Evolutionary conservation across 495 filamentous ascomycete genomes (phyloP).

Genomic region (Tuber magnatum): DNA sequence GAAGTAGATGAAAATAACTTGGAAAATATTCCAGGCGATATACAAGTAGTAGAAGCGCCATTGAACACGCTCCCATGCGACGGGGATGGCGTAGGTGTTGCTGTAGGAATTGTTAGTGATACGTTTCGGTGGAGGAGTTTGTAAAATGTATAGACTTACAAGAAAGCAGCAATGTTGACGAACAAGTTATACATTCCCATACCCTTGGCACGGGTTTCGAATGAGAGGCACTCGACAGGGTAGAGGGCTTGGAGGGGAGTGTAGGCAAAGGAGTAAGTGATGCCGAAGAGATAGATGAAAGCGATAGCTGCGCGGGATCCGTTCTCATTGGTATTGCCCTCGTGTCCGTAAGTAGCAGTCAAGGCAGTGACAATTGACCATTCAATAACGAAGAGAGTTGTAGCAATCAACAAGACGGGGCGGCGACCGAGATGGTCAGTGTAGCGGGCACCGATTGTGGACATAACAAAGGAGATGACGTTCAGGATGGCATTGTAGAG

Average conservation of each 20-base stretch:
- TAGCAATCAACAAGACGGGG: conserved; percentile 51
- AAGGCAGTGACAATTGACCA: conserved; percentile 54
- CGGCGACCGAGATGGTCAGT: conserved; percentile 51
- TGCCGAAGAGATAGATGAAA: conserved; percentile 55
- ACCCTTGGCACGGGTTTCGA: conserved; percentile 54
- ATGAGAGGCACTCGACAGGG: conserved; percentile 57
- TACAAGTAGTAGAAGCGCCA: conserved; percentile 56
- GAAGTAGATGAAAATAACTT: conserved; percentile 49
- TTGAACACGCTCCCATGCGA: conserved; percentile 42
- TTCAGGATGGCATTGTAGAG: conserved; percentile 50
- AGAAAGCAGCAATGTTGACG: conserved; percentile 37
- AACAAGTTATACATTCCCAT: conserved; percentile 46
- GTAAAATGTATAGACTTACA: conserved; percentile 2
- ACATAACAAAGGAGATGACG: conserved; percentile 51
- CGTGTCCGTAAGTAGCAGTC: conserved; percentile 52
- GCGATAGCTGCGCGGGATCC: conserved; percentile 51
- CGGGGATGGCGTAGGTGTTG: conserved; percentile 28
- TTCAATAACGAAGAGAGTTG: conserved; percentile 47
- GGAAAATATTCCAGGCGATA: conserved; percentile 51
- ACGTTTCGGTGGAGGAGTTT: background rate
- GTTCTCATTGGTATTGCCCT: conserved; percentile 42
- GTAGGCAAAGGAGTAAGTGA: conserved; percentile 41
- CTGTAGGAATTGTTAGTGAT: background rate
- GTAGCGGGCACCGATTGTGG: conserved; percentile 51
- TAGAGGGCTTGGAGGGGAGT: conserved; percentile 65